These are phyloP conservation scores for Saturnispora saitoi DNA, from an alignment of 805 yeast species.

Conservation along the genomic window DNA sequence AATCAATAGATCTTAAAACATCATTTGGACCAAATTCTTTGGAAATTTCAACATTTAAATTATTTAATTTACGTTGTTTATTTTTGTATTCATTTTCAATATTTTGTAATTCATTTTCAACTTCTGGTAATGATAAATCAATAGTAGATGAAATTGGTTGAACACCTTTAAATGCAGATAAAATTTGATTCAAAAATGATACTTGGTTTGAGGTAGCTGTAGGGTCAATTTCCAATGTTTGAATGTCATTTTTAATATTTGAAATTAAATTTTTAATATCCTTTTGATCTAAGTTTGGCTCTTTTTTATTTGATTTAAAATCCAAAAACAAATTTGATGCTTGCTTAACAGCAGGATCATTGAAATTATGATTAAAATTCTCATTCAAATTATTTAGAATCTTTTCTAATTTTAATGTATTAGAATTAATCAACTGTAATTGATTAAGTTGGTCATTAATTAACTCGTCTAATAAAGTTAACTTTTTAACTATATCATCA, in stretches of 20 bases:
- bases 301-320: constrained; percentile 21
- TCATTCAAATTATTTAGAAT: constrained; percentile 42
- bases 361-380: constrained; percentile 74
- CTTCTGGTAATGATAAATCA: neutral
- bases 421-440: neutral
- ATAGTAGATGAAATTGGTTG: neutral
- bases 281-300: neutral
- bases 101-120: constrained; percentile 11
- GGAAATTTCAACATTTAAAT: constrained; percentile 9
- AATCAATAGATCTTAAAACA: constrained; percentile 46
- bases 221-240: neutral
- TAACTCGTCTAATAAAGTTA: constrained; percentile 12
- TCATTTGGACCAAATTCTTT: constrained; percentile 52
- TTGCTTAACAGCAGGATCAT: constrained; percentile 77
- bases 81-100: constrained; percentile 25
- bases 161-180: neutral
- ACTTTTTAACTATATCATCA: constrained; percentile 5
- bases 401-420: constrained; percentile 30
- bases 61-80: constrained; percentile 14
- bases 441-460: constrained; percentile 9
- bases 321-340: constrained; percentile 51
- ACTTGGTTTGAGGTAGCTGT: neutral
- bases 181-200: neutral
- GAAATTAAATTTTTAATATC: neutral
- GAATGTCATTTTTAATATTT: neutral